Conservation (phyloP, 306 rosid species). For the Castanea crenata region DNA sequence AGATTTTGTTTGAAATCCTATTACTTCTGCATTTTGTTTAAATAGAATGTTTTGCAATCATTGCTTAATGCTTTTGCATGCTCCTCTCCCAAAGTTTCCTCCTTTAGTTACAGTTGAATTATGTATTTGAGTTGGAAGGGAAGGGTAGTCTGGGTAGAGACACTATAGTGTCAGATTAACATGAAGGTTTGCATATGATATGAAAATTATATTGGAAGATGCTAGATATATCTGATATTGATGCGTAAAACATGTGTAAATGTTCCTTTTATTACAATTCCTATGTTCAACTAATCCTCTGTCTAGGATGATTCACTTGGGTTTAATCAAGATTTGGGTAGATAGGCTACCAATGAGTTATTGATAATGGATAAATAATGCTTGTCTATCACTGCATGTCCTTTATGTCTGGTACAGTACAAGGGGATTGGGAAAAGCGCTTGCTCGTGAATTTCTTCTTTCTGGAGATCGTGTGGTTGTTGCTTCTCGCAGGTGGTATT, state of each 20-base stretch:
- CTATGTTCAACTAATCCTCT: background rate
- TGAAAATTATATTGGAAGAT: background rate
- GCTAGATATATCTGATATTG: background rate
- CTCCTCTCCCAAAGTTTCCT: background rate
- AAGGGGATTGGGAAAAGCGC: constrained; percentile 93
- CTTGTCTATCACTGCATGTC: constrained; percentile 8
- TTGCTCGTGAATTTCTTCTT: constrained; percentile 92
- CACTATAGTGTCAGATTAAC: background rate
- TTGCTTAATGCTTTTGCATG: background rate
- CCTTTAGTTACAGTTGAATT: background rate
- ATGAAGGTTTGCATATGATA: background rate
- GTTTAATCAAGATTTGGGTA: background rate
- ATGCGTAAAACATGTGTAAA: background rate
- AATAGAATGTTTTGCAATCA: background rate
- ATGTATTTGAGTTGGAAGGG: background rate
- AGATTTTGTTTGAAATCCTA: background rate
- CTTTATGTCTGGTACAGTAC: constrained; percentile 60
- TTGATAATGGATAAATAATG: background rate
- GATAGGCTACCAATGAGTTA: background rate
- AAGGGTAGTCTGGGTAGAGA: background rate
- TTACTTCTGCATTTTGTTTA: background rate
- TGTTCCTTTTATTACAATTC: background rate
- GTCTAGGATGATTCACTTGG: background rate
- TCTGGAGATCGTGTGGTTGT: constrained; percentile 84
- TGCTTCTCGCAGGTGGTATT: constrained; percentile 86